Evolutionary conservation across 2,329 filamentous ascomycete species (phyloP).

Genomic region (Cercospora sesami): DNA sequence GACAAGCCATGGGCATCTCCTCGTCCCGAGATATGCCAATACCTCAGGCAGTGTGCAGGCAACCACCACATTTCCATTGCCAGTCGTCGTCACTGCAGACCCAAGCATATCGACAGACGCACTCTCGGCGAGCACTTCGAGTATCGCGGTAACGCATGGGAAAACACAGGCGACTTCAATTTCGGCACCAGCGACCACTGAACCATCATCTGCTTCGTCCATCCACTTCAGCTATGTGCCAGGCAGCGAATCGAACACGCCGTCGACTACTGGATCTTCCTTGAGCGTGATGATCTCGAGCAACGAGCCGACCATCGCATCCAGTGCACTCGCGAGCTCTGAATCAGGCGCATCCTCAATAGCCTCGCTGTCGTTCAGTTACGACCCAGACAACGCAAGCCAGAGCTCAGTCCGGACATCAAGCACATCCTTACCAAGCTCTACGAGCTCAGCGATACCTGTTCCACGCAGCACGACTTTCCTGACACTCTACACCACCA

Average conservation of each 20-base stretch:
- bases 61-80: not conserved
- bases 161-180: not conserved
- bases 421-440: not conserved
- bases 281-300: not conserved
- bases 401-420: not conserved
- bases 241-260: not conserved
- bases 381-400: not conserved
- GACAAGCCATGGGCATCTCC: slow-evolving; percentile 18
- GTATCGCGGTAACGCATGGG: not conserved
- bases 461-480: slow-evolving; percentile 25
- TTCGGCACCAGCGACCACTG: not conserved
- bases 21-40: slow-evolving; percentile 21
- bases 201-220: not conserved
- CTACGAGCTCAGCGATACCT: not conserved
- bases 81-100: not conserved
- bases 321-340: not conserved
- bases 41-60: not conserved
- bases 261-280: not conserved
- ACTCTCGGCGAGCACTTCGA: not conserved
- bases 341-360: not conserved
- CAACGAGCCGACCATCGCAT: not conserved
- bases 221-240: slow-evolving; percentile 18
- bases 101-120: not conserved
- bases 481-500: slow-evolving; percentile 29
- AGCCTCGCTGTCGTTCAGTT: not conserved